These are phyloP conservation scores for Manihot esculenta DNA, from an alignment of 441 rosid genomes.

Conservation along the genomic window DNA sequence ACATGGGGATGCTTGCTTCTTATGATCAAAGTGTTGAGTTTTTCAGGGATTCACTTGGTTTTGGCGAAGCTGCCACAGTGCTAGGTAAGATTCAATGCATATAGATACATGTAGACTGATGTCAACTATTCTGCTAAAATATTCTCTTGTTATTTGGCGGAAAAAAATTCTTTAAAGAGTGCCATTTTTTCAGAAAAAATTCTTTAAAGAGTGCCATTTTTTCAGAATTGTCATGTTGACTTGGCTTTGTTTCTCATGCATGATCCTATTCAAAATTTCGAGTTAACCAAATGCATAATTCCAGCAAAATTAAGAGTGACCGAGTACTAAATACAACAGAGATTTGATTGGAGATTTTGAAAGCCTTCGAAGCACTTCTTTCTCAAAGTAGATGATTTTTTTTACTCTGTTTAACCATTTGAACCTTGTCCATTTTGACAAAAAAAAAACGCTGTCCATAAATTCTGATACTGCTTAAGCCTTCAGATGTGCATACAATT, in stretches of 20 bases:
- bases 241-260: not conserved
- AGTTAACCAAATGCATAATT: not conserved
- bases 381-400: too few species aligned
- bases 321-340: not conserved
- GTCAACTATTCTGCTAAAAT: not conserved
- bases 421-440: not conserved
- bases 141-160: not conserved
- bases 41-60: slow-evolving; percentile 67
- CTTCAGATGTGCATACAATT: not conserved
- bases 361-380: not conserved
- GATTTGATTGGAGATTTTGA: not conserved
- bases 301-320: not conserved
- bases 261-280: not conserved
- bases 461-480: not conserved
- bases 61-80: slow-evolving; percentile 75
- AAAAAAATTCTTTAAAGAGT: not conserved
- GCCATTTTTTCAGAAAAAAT: not conserved
- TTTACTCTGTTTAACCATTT: not conserved
- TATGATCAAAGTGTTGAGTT: slow-evolving; percentile 94
- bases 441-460: too few species aligned
- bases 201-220: not conserved
- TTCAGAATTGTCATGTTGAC: not conserved
- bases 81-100: slow-evolving; percentile 48
- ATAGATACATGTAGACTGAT: not conserved
- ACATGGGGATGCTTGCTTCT: slow-evolving; percentile 99